These are phyloP conservation scores for Penicillium canescens DNA, from an alignment of 495 filamentous ascomycete genomes.

Conservation along the genomic window DNA sequence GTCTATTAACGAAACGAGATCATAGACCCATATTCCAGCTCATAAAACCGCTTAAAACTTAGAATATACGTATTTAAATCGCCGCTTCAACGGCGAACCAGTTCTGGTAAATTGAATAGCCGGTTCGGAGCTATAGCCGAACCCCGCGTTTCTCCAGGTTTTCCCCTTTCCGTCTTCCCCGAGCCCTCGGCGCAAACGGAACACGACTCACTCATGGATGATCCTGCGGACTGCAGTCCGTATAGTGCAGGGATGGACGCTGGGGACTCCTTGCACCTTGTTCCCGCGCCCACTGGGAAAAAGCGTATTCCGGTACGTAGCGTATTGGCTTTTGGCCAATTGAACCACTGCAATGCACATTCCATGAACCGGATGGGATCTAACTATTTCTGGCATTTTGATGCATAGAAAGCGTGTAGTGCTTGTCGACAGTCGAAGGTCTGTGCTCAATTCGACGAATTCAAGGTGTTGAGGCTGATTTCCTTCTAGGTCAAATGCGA, in stretches of 20 bases:
- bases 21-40: neutral
- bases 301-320: constrained; percentile 41
- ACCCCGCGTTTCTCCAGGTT: constrained; percentile 33
- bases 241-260: constrained; percentile 18
- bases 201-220: neutral
- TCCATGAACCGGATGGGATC: neutral
- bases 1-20: neutral
- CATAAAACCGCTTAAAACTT: neutral
- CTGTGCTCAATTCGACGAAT: neutral
- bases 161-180: constrained; percentile 10
- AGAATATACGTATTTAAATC: neutral
- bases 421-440: constrained; percentile 41
- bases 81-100: neutral
- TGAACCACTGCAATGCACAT: neutral
- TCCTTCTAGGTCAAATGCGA: constrained; percentile 37
- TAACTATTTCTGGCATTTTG: neutral
- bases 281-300: constrained; percentile 31
- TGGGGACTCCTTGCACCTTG: constrained; percentile 26
- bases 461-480: neutral
- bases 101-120: constrained; percentile 2
- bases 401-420: constrained; percentile 38
- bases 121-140: constrained; percentile 26
- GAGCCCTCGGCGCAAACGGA: neutral
- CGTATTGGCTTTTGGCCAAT: neutral
- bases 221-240: neutral